Base-by-base conservation (phyloP, 306 rosid species). In the Quercus wislizeni region DNA sequence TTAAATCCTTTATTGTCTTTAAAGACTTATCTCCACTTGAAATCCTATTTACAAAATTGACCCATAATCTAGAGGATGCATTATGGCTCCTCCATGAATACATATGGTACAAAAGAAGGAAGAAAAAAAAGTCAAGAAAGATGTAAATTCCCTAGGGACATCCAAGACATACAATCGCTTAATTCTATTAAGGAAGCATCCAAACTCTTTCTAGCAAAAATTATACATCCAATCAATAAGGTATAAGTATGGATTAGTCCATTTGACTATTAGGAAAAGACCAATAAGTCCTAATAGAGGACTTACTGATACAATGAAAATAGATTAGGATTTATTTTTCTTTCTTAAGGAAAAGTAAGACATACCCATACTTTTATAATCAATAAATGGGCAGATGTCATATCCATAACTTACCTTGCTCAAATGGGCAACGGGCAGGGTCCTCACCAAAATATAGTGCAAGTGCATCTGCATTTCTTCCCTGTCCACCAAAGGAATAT, bases 401-500 rank as follows among this genome's bases (percentile, higher is more conserved):
- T 64, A 71, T 58, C 79, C 73, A 23, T 74, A 77, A 80, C 86
- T 82, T 85, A 93, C 99, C 98, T 89, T 96, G 99, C 80, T 96
- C 99, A 82, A 92, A 91, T 21, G 98, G 97, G 87, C 85, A 93
- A 17, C 91, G 88, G 21, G 93, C 84, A 74, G 99, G 99, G 87
- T 96, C 98, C 90, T 96, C 99, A 12, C 94, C 94, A 75, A 96
- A 93, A 85, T 96, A 96, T 38, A 81, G 83, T 30, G 96, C 97
- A 80, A 96, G 98, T 59, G 91, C 94, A 88, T 96, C 99, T 2
- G 99, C 99, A 73, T 89, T 91, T 89, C 92, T 91, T 84, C 99
- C 99, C 99, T 96, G 97, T 63, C 76, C 87, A 82, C 64, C 79
- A 77, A 58, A 74, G 71, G 17, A 15, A 65, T 46, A 77, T 68